Evolutionary conservation across 2,329 filamentous ascomycete species (phyloP), one percentile per base, ranked within the genome.

Genomic region (Fusarium solani-melongenae): DNA sequence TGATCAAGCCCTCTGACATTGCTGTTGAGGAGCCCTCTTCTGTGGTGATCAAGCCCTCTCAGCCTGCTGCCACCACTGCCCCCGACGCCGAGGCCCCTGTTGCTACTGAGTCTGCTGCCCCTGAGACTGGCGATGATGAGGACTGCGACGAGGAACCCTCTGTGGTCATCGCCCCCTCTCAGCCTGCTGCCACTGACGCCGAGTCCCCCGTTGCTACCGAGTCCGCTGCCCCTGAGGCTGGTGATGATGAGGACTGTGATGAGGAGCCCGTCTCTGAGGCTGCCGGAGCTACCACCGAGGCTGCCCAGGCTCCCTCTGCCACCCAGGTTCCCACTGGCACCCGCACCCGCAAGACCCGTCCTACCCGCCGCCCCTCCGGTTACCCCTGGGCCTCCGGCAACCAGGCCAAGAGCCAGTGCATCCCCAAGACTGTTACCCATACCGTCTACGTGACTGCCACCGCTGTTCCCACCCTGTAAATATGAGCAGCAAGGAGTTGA

Each of bases 391-490:
- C 38, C 22, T 10, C n/a, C 8, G 34, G 65, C 53, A 66, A 66
- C 56, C 33, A 67, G 53, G 53, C 15, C 34, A 59, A 53, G 36
- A 57, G 66, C 33, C 46, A 61, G n/a, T 78, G 76, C 60, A 31
- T 34, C 22, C 49, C 55, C 12, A 67, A 63, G 60, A 78, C 76
- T 9, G 71, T 78, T 4, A 76, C 66, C 38, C 61, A 66, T 11
- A 78, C 76, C 1, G 71, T 76, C 64, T 78, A 78, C 34, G 76
- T 78, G 51, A 78, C 76, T 62, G 70, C 73, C 10, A 75, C 73
- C 24, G 29, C 66, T 36, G 51, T 56, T 27, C 57, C 27, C 34
- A 36, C 67, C 24, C 46, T 55, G 39, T 67, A 64, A 41, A 15
- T 41, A 24, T 5, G 39, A 27, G 15, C 5, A 57, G 14, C 27